Base-by-base conservation (phyloP, 2,329 filamentous ascomycete genomes). In the Endothia cerciana region DNA sequence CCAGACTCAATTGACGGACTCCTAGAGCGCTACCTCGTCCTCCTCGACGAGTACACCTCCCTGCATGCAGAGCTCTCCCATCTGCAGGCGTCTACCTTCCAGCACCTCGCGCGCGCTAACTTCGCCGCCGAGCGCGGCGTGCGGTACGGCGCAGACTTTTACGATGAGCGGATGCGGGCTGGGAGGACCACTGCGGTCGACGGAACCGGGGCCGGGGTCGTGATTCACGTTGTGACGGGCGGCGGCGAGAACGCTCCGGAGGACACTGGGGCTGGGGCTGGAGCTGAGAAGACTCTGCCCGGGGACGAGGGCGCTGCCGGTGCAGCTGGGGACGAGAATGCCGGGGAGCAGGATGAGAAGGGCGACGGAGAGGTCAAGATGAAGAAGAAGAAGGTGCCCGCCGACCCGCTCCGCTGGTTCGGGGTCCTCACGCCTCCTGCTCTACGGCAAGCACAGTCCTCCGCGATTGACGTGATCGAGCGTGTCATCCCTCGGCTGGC, bases 81-180 rank as follows among this genome's bases (percentile, higher is more conserved):
- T 15, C 77, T 85, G 25, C 84, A 92, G 69, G 78, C 83, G 25
- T 78, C 78, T 61, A 82, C 91, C 69, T 86, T 82, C 73, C 83
- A 85, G 64, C 78, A 81, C 69, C 81, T 94, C 49, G 89, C 91
- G n/a, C 85, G 91, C 65, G 91, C 91, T 68, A 93, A 93, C 77
- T 93, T 92, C 77, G 80, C 85, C 36, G 87, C 86, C n/a, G 82
- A 87, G 73, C 80, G 85, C 15, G 85, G 88, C 40, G 75, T 87
- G 68, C 82, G 87, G 51, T 93, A 90, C 74, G 91, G 90, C 3
- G 83, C 81, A 69, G 89, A 92, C 71, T 85, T 86, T 73, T 94
- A 91, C 74, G 90, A 94, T 75, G 85, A 87, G 69, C 84, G 91
- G 57, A 92, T 92, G 87, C 87, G 87, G 73, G 89, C 90, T 3